phyloP scores from a whole-genome alignment of 192 early-diverging fungal species.

The Powellomyces hirtus region DNA sequence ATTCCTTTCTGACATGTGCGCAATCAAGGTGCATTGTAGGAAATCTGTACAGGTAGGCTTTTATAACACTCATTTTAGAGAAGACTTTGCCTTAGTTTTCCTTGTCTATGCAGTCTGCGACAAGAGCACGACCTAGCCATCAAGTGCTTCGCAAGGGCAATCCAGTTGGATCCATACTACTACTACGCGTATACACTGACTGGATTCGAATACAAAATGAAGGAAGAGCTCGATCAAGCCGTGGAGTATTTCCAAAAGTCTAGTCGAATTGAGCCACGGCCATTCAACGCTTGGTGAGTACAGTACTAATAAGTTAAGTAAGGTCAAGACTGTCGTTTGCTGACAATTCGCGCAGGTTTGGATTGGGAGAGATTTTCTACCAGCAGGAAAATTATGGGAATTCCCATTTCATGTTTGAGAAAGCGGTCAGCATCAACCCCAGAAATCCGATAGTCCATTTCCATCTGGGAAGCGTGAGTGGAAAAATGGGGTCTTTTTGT shows the following conservation, averaged over 20 bases:
- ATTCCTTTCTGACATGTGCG: too few relatives aligned
- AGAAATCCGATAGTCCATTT: slow-evolving; percentile 70
- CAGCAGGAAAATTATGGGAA: slow-evolving; percentile 69
- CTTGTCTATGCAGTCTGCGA: slow-evolving; percentile 54
- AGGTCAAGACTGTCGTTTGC: too few relatives aligned
- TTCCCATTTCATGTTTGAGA: slow-evolving; percentile 71
- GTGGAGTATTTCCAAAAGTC: slow-evolving; percentile 70
- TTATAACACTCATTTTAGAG: neutral
- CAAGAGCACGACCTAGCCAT: slow-evolving; percentile 75
- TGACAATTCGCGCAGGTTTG: slow-evolving; percentile 63
- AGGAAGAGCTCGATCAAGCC: slow-evolving; percentile 75
- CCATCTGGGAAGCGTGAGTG: slow-evolving; percentile 65
- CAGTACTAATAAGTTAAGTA: too few relatives aligned
- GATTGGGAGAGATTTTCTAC: slow-evolving; percentile 70
- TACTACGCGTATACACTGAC: slow-evolving; percentile 81
- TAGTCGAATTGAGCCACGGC: slow-evolving; percentile 66
- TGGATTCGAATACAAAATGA: slow-evolving; percentile 77
- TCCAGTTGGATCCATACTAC: slow-evolving; percentile 63
- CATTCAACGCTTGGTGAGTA: slow-evolving; percentile 86
- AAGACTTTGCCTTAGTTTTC: neutral
- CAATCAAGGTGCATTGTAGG: slow-evolving; percentile 46
- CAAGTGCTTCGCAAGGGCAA: slow-evolving; percentile 72
- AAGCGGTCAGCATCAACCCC: slow-evolving; percentile 70
- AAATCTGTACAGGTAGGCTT: slow-evolving; percentile 40
- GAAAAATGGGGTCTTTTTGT: too few relatives aligned